Conservation (phyloP, 2,329 filamentous ascomycete species). For the Curvularia verruculosa region DNA sequence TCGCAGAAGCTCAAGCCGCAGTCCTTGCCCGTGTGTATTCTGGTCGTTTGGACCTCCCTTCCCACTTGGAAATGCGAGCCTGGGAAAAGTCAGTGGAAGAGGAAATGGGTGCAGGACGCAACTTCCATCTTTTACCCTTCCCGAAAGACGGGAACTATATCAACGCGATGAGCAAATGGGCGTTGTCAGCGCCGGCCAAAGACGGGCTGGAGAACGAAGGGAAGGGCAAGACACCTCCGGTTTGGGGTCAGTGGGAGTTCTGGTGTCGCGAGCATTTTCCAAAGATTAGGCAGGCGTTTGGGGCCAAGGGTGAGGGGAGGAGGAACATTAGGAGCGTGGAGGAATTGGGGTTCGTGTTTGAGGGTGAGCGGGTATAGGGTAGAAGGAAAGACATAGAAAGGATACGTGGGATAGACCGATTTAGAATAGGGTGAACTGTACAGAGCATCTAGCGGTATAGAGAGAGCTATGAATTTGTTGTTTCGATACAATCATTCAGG, state of each 20-base stretch:
- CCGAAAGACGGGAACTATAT: slow-evolving; percentile 72
- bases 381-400: background rate
- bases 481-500: background rate
- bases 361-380: slow-evolving; percentile 26
- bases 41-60: slow-evolving; percentile 69
- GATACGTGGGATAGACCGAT: background rate
- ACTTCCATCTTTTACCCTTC: slow-evolving; percentile 63
- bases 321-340: slow-evolving; percentile 66
- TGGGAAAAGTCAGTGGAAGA: slow-evolving; percentile 64
- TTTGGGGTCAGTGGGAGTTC: slow-evolving; percentile 72
- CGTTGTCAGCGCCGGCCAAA: slow-evolving; percentile 51
- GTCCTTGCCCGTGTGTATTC: slow-evolving; percentile 79
- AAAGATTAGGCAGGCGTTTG: slow-evolving; percentile 74
- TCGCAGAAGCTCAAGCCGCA: slow-evolving; percentile 79
- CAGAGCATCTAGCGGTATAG: background rate
- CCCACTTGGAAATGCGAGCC: slow-evolving; percentile 65
- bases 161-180: slow-evolving; percentile 71
- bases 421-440: background rate
- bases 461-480: background rate
- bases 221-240: slow-evolving; percentile 69
- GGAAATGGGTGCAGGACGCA: slow-evolving; percentile 55
- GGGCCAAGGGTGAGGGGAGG: slow-evolving; percentile 64
- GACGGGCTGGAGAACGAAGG: slow-evolving; percentile 52
- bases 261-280: slow-evolving; percentile 75
- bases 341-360: slow-evolving; percentile 74